Evolutionary conservation across 2,329 filamentous ascomycete genomes (phyloP).

Genomic region (Coniochaeta sp.): DNA sequence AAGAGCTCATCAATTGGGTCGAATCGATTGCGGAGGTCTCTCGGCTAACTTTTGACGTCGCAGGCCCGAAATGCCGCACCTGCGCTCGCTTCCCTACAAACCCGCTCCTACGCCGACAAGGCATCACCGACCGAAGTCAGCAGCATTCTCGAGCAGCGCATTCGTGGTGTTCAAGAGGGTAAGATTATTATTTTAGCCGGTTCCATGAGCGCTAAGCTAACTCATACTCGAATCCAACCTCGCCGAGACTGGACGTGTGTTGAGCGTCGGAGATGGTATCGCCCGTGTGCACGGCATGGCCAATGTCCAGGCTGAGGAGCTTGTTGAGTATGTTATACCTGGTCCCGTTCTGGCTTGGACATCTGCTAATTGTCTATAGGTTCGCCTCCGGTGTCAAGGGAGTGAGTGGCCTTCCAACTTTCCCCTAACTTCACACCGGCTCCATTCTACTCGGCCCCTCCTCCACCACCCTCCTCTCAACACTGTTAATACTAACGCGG

Average conservation of each 20-base stretch:
- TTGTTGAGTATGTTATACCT: slow-evolving; percentile 65
- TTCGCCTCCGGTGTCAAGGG: slow-evolving; percentile 99
- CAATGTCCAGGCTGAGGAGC: slow-evolving; percentile 99
- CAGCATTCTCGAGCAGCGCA: slow-evolving; percentile 98
- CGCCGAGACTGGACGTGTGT: slow-evolving; percentile 96
- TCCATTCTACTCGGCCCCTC: too few species aligned
- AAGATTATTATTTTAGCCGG: not conserved
- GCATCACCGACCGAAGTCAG: slow-evolving; percentile 96
- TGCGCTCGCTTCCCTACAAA: slow-evolving; percentile 61
- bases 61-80: slow-evolving; percentile 84
- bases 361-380: not conserved
- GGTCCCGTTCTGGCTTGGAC: not conserved
- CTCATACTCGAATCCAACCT: slow-evolving; percentile 63
- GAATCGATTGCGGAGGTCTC: slow-evolving; percentile 12
- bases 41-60: slow-evolving; percentile 9
- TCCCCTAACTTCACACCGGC: too few species aligned
- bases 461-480: too few species aligned
- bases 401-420: slow-evolving; percentile 11
- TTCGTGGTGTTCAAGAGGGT: slow-evolving; percentile 88
- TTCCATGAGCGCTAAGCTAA: not conserved
- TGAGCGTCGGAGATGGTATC: slow-evolving; percentile 99
- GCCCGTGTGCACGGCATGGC: slow-evolving; percentile 99
- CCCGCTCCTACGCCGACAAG: slow-evolving; percentile 89
- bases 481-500: too few species aligned
- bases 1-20: slow-evolving; percentile 17